phyloP scores from a whole-genome alignment of 2,329 filamentous ascomycete species.

The Xylariaceae sp. region DNA sequence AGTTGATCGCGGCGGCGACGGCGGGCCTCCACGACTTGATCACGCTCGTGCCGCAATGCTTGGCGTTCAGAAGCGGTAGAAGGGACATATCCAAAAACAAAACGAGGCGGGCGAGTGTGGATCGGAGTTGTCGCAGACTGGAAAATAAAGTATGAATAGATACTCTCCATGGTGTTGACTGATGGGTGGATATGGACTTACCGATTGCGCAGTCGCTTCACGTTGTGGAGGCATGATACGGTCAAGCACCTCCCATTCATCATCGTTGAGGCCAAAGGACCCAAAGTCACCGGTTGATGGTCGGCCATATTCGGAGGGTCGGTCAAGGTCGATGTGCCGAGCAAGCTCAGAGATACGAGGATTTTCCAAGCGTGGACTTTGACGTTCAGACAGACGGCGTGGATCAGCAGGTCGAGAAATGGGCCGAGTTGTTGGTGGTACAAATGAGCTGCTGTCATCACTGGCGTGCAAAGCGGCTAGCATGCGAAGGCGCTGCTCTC shows the following conservation, averaged over 20 bases:
- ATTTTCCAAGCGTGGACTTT: constrained; percentile 16
- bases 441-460: constrained; percentile 10
- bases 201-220: neutral
- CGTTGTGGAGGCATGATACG: neutral
- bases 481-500: constrained; percentile 42
- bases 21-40: constrained; percentile 4
- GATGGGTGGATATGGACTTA: neutral
- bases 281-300: neutral
- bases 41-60: neutral
- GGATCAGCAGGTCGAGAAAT: neutral
- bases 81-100: neutral
- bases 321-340: constrained; percentile 3
- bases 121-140: neutral
- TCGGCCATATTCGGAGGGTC: constrained; percentile 1
- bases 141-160: neutral
- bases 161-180: neutral
- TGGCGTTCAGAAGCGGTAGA: neutral
- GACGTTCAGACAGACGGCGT: neutral
- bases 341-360: constrained; percentile 9
- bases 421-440: neutral
- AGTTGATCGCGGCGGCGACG: constrained; percentile 1
- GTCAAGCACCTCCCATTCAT: neutral
- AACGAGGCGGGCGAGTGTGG: neutral
- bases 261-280: neutral
- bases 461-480: constrained; percentile 33